Evolutionary conservation across 495 filamentous ascomycete species (phyloP).

Genomic region (Penicillium salamii): DNA sequence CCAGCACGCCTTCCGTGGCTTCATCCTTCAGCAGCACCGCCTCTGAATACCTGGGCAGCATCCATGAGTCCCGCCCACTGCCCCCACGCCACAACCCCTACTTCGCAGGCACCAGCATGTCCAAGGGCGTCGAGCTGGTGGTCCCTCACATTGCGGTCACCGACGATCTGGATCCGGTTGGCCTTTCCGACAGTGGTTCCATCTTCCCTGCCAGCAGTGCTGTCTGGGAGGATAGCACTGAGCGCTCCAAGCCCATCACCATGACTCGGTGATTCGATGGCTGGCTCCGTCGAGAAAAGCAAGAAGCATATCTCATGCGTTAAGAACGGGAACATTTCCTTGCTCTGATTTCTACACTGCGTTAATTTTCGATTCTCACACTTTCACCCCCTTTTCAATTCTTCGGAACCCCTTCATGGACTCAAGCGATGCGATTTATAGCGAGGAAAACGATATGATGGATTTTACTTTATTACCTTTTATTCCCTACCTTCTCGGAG

Average conservation of each 20-base stretch:
- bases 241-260: slow-evolving; percentile 17
- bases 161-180: slow-evolving; percentile 16
- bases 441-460: slow-evolving; percentile 8
- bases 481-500: neutral
- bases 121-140: slow-evolving; percentile 44
- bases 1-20: slow-evolving; percentile 43
- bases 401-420: neutral
- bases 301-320: neutral
- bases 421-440: neutral
- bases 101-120: slow-evolving; percentile 27
- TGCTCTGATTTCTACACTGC: neutral
- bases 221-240: slow-evolving; percentile 26
- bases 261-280: slow-evolving; percentile 8
- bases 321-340: neutral
- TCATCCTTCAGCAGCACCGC: slow-evolving; percentile 43
- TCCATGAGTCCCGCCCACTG: slow-evolving; percentile 33
- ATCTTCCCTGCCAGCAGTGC: slow-evolving; percentile 34
- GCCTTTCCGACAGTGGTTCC: slow-evolving; percentile 24
- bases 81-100: slow-evolving; percentile 43
- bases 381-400: neutral
- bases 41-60: slow-evolving; percentile 37
- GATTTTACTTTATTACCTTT: slow-evolving; percentile 1
- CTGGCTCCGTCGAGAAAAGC: neutral
- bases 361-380: neutral
- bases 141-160: slow-evolving; percentile 32